These are phyloP conservation scores for Coelastrella sp. DNA, from an alignment of 139 green algal species.

Conservation along the genomic window DNA sequence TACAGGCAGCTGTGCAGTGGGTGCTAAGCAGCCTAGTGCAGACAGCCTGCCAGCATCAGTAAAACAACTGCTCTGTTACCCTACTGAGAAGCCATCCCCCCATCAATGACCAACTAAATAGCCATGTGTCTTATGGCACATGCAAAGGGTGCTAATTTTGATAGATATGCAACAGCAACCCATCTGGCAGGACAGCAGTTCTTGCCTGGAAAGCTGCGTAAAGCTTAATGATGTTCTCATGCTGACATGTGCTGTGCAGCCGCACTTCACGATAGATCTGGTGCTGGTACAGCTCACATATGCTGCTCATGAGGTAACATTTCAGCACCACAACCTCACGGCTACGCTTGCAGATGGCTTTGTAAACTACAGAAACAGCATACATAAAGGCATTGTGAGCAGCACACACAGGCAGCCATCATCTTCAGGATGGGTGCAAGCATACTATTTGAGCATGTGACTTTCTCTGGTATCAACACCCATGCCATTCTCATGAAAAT, in stretches of 20 bases:
- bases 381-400: background rate
- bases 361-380: constrained; percentile 57
- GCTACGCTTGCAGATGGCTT: constrained; percentile 60
- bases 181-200: too few species aligned
- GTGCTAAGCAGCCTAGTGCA: background rate
- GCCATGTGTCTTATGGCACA: too few species aligned
- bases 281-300: constrained; percentile 72
- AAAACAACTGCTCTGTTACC: too few species aligned
- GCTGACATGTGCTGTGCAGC: constrained; percentile 60
- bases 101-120: too few species aligned
- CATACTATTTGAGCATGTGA: too few species aligned
- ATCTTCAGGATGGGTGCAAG: too few species aligned
- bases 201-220: constrained; percentile 62
- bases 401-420: background rate
- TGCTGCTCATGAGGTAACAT: constrained; percentile 57
- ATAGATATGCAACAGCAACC: too few species aligned
- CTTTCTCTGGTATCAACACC: too few species aligned
- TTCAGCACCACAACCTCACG: constrained; percentile 69
- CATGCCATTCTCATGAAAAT: too few species aligned
- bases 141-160: too few species aligned
- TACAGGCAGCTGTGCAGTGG: background rate
- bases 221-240: constrained; percentile 72
- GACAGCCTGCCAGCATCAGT: too few species aligned
- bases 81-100: too few species aligned
- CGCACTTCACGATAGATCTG: constrained; percentile 73